Percentiles rank a stretch among this genome's conserved stretches.
Evolutionary conservation across 2,329 filamentous ascomycete genomes (phyloP).

Genomic region (Fusarium lyarnte): DNA sequence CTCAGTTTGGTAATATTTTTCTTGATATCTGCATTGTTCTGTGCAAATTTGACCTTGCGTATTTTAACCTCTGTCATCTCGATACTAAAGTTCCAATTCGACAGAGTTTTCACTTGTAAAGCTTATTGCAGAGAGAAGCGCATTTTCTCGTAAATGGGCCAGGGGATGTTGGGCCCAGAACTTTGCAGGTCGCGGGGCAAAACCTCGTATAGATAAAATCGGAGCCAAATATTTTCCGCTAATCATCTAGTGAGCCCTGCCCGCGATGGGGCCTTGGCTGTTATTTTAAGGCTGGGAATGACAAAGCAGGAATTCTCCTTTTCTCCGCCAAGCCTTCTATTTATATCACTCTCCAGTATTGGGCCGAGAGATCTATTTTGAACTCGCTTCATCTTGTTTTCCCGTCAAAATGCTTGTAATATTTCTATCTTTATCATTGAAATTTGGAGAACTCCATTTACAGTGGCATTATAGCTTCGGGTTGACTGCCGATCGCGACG

Average conservation of each 20-base stretch:
- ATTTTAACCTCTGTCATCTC: background rate
- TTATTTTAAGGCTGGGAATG: slow-evolving; percentile 6
- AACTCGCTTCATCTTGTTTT: background rate
- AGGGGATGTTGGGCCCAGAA: background rate
- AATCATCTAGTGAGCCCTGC: background rate
- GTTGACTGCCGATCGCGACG: background rate
- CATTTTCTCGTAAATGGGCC: background rate
- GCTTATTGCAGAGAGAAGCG: slow-evolving; percentile 3
- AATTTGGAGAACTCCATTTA: fast-evolving
- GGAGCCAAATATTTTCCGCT: slow-evolving; percentile 21
- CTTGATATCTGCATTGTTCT: background rate
- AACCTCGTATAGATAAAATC: slow-evolving; percentile 25
- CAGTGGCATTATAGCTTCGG: background rate
- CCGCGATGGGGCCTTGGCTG: background rate
- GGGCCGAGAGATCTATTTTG: background rate
- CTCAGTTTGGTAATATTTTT: background rate
- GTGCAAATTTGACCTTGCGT: background rate
- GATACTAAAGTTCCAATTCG: background rate
- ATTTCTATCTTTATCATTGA: background rate
- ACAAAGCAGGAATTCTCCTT: slow-evolving; percentile 1
- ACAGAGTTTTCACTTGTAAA: slow-evolving; percentile 1
- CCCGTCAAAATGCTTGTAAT: background rate
- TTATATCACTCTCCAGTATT: background rate
- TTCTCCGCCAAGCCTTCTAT: slow-evolving; percentile 2
- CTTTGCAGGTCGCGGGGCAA: background rate